Percentiles rank a stretch among this genome's conserved stretches.
Evolutionary conservation across 2,329 filamentous ascomycete species (phyloP).

Genomic region (Parascedosporium putredinis): DNA sequence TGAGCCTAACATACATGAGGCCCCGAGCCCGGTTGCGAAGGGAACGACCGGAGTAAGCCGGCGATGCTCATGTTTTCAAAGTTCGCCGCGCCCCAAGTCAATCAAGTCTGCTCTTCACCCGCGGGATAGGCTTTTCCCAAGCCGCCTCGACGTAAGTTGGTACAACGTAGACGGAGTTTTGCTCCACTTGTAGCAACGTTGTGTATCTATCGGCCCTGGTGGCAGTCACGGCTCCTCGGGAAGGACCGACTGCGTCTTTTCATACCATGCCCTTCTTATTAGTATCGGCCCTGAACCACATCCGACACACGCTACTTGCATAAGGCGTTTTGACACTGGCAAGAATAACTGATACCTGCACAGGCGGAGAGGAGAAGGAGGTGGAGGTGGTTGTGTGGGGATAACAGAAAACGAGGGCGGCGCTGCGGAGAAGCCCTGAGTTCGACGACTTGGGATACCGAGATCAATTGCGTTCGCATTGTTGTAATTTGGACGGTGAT

Average conservation of each 20-base stretch:
- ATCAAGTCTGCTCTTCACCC: not conserved
- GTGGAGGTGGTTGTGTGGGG: not conserved
- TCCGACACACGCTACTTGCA: too few relatives aligned
- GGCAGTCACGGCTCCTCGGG: not conserved
- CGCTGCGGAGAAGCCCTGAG: too few relatives aligned
- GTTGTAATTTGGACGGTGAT: slow-evolving; percentile 1
- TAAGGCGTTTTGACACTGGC: too few relatives aligned
- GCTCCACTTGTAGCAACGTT: not conserved
- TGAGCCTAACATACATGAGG: too few relatives aligned
- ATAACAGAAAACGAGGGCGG: too few relatives aligned
- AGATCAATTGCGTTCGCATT: not conserved
- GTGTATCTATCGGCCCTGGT: not conserved
- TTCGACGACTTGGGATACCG: too few relatives aligned
- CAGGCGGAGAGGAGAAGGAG: not conserved
- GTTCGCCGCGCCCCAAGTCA: too few relatives aligned
- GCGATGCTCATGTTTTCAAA: too few relatives aligned
- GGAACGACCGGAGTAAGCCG: too few relatives aligned
- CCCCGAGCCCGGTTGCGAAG: too few relatives aligned
- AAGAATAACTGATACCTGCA: too few relatives aligned
- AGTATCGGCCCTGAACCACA: too few relatives aligned
- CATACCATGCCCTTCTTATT: not conserved
- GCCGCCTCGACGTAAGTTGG: not conserved
- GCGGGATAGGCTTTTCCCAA: not conserved
- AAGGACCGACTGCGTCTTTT: not conserved
- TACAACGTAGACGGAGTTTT: not conserved